These are phyloP conservation scores for Leccinum rimulosum DNA, from an alignment of 768 basidiomycete species.

Conservation along the genomic window DNA sequence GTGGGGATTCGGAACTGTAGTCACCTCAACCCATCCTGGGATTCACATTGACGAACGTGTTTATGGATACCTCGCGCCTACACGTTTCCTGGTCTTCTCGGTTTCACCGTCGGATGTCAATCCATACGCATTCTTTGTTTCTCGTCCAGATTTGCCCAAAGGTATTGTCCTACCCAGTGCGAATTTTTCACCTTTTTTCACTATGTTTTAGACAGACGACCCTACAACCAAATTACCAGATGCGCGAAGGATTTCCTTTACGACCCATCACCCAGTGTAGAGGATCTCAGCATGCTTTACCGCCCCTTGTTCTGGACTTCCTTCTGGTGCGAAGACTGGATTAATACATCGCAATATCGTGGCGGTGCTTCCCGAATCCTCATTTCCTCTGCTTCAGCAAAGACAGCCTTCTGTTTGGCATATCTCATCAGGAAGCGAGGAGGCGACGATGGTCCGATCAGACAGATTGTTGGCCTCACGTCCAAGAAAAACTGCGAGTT, in stretches of 20 bases:
- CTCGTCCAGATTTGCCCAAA: slow-evolving; percentile 58
- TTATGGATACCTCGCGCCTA: slow-evolving; percentile 60
- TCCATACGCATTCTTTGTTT: slow-evolving; percentile 51
- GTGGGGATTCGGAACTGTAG: slow-evolving; percentile 67
- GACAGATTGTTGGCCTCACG: slow-evolving; percentile 57
- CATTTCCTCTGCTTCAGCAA: slow-evolving; percentile 69
- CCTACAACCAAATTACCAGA: slow-evolving; percentile 66
- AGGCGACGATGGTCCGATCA: slow-evolving; percentile 3
- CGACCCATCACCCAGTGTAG: slow-evolving; percentile 41
- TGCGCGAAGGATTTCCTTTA: slow-evolving; percentile 58
- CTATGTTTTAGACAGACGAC: slow-evolving; percentile 51
- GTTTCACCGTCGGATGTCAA: slow-evolving; percentile 53
- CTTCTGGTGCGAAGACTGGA: slow-evolving; percentile 75
- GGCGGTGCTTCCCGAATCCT: slow-evolving; percentile 47
- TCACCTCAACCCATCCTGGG: slow-evolving; percentile 46
- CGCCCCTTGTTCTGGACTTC: slow-evolving; percentile 75
- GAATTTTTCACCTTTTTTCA: background rate
- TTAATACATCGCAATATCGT: slow-evolving; percentile 49
- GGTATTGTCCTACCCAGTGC: slow-evolving; percentile 33
- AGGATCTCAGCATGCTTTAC: slow-evolving; percentile 71
- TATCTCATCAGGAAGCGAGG: slow-evolving; percentile 54
- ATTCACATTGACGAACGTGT: slow-evolving; percentile 56
- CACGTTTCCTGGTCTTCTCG: slow-evolving; percentile 53
- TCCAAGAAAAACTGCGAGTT: slow-evolving; percentile 55
- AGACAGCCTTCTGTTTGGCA: slow-evolving; percentile 69